Percentiles rank a stretch among this genome's conserved stretches.
phyloP scores from a whole-genome alignment of 1,284 basidiomycete genomes.

The Trichosporon asahii region DNA sequence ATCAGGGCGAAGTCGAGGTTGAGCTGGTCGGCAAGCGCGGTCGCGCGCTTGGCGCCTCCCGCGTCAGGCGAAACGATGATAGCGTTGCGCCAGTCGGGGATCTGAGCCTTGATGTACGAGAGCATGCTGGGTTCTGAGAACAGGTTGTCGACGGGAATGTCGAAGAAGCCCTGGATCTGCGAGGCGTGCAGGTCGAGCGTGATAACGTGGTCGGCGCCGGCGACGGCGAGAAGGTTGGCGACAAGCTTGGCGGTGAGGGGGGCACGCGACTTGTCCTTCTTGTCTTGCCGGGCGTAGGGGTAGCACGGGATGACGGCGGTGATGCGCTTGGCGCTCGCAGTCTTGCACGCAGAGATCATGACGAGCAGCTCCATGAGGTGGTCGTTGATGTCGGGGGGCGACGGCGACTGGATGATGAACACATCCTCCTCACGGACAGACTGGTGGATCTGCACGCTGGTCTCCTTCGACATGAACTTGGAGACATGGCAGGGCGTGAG shows the following conservation, averaged over 20 bases:
- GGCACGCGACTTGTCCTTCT: constrained; percentile 94
- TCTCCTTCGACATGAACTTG: constrained; percentile 95
- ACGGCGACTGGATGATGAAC: constrained; percentile 79
- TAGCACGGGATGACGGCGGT: constrained; percentile 98
- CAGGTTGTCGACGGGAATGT: constrained; percentile 97
- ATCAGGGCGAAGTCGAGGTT: constrained; percentile 96
- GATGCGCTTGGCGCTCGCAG: constrained; percentile 90
- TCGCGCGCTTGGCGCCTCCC: constrained; percentile 93
- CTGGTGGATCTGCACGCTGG: constrained; percentile 85
- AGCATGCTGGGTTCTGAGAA: constrained; percentile 86
- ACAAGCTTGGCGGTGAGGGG: constrained; percentile 97
- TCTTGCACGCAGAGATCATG: constrained; percentile 79
- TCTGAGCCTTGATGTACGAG: constrained; percentile 81
- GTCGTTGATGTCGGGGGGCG: constrained; percentile 53
- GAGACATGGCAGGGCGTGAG: constrained; percentile 87
- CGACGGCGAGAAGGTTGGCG: constrained; percentile 94
- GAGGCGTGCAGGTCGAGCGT: constrained; percentile 98
- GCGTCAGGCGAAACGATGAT: constrained; percentile 98
- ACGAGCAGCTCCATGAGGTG: constrained; percentile 57
- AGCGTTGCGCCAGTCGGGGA: constrained; percentile 79
- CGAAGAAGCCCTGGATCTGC: constrained; percentile 99
- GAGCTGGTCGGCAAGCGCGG: constrained; percentile 90
- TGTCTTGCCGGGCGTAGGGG: constrained; percentile 95
- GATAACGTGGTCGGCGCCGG: constrained; percentile 97
- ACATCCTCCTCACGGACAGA: constrained; percentile 97